Evolutionary conservation across 495 filamentous ascomycete species (phyloP).

Genomic region (Penicillium ochrochloron): DNA sequence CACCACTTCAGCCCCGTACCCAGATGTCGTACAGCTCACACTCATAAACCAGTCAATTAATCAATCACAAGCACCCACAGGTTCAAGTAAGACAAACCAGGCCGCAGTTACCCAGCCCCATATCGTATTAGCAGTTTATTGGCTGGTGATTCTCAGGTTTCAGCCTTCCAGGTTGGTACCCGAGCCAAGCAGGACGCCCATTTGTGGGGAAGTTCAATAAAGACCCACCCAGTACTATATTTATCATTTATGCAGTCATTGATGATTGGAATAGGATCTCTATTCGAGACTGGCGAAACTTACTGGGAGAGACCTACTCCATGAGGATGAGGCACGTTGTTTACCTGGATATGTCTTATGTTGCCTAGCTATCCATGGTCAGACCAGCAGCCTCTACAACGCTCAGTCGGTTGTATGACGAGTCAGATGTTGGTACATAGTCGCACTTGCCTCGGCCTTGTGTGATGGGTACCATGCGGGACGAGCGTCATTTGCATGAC

Average conservation of each 20-base stretch:
- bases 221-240: neutral
- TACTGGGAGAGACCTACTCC: neutral
- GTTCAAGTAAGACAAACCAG: neutral
- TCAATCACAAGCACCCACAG: neutral
- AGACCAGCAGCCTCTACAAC: too few relatives aligned
- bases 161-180: constrained; percentile 1
- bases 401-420: neutral
- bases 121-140: neutral
- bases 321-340: too few relatives aligned
- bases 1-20: neutral
- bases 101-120: neutral
- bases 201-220: neutral
- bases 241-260: neutral
- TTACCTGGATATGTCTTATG: too few relatives aligned
- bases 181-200: neutral
- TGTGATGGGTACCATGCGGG: neutral
- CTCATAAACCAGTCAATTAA: neutral
- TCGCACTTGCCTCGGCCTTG: neutral
- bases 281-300: neutral
- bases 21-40: neutral
- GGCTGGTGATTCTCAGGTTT: neutral
- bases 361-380: too few relatives aligned
- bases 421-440: neutral
- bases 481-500: neutral
- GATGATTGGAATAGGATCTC: neutral